Conservation (phyloP, 495 filamentous ascomycete genomes). For the Neurospora sp. region DNA sequence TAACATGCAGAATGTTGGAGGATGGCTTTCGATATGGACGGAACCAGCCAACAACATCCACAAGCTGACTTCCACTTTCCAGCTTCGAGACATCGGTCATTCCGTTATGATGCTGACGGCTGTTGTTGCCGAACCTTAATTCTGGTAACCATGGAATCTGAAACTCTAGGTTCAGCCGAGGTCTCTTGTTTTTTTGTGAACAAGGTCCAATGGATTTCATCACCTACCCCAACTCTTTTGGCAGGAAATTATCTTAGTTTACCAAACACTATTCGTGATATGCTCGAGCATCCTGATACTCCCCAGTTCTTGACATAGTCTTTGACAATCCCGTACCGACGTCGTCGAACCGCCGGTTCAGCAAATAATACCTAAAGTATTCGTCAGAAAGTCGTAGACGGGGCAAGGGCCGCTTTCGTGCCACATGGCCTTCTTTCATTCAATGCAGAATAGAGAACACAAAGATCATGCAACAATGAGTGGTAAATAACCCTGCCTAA, state of each 20-base stretch:
- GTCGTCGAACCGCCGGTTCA: not conserved
- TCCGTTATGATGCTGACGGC: not conserved
- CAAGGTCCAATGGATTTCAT: not conserved
- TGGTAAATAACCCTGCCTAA: too few species aligned
- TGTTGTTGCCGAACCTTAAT: not conserved
- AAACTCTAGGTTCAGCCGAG: not conserved
- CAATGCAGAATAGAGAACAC: not conserved
- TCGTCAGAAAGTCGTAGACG: not conserved
- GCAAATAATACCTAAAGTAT: not conserved
- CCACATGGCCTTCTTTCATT: not conserved
- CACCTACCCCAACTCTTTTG: too few species aligned
- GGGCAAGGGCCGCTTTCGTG: not conserved
- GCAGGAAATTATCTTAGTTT: too few species aligned
- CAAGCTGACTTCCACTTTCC: not conserved
- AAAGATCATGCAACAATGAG: not conserved
- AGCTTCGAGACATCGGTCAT: not conserved
- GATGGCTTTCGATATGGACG: not conserved
- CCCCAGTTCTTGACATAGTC: not conserved
- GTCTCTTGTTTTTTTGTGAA: not conserved
- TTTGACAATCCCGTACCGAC: not conserved
- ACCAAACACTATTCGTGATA: too few species aligned
- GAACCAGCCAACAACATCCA: not conserved
- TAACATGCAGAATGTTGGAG: not conserved
- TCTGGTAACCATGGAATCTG: not conserved
- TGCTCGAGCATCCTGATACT: not conserved